Base-by-base conservation (phyloP, 192 early-diverging fungal genomes). In the Polychytrium aggregatum region DNA sequence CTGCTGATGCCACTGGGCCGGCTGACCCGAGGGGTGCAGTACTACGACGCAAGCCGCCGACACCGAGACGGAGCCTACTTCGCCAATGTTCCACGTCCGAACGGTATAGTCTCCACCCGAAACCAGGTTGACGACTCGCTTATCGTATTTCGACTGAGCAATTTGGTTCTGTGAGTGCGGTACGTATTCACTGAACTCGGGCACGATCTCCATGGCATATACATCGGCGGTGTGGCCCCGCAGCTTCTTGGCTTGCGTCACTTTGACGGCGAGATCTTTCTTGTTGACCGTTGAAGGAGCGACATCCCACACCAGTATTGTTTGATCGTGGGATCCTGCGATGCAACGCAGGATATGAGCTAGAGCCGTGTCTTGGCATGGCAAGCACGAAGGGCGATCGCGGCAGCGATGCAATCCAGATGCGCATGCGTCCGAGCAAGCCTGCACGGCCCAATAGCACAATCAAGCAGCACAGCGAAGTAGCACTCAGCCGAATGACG, bases 311-410 rank as follows among this genome's bases (percentile, higher is more conserved):
- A 68, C 33, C 2, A 51, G n/a, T 1, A 72, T 66, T 1, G 37
- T 53, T 47, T 71, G 64, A 52, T 74, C 72, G 48, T 74, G 72
- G 13, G 72, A 74, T 17, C 72, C 72, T 72, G 25, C 37, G 1
- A 48, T 24, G 3, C 29, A 48, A 33, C 3, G 36, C 22, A 40
- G 39, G 20, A 28, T 2, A 2, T 14, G 31, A 38, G 5, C 13
- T 6, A 31, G 8, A 30, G 21, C 31, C 10, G 18, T 17, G 38
- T 34, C 13, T 24, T 17, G 10, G 30, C 27, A 27, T 38, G 9
- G 2, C 6, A 28, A 60, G 11, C 20, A 17, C 18, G 7, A 20
- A 43, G 18, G 4, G 38, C 31, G 20, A 42, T 37, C 31, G n/a
- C n/a, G n/a, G n/a, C n/a, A n/a, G n/a, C n/a, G n/a, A n/a, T n/a